Evolutionary conservation across 75 land plant genomes (phyloP), one percentile per base, ranked within the genome.

Genomic region (Isoetes taiwanensis): DNA sequence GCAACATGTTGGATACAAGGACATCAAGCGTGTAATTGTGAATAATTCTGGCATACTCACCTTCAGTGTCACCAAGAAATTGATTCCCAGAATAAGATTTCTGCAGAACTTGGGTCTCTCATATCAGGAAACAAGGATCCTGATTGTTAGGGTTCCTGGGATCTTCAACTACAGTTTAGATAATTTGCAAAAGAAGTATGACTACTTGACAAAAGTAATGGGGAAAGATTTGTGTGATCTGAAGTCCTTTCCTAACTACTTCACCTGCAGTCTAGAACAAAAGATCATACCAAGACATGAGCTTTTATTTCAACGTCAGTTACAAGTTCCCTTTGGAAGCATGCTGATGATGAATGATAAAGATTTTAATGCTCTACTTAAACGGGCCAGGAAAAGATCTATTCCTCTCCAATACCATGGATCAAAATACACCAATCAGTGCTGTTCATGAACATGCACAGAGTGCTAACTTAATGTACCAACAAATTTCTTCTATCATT

Each of bases 241-340:
- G 72, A 68, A 56, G 52, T 69, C 58, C 38, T 90, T 86, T 41
- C 97, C 97, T 11, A 86, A 90, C 62, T 90, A 74, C 63, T 83
- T 86, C 63, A 81, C 87, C 25, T 90, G 75, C 62, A 90, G 93
- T 59, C 64, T 90, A 12, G 78, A 80, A 59, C 67, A 78, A 39
- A 70, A 80, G 72, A 90, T 90, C 8, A 70, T 65, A 68, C 84
- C 84, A 16, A 75, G 97, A 65, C 84, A 90, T 42, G 37, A 57
- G 58, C 25, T 59, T 52, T 71, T 85, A 42, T 50, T 75, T 30
- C 77, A 76, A 39, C 73, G 69, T 11, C 72, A 76, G 4, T 65
- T 83, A 20, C 37, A 28, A 24, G 56, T 90, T 8, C 57, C 93
- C 27, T 52, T 90, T 53, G 59, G 68, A 1, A 62, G 57, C n/a